These are phyloP conservation scores for Pulveroboletus ravenelii DNA, from an alignment of 768 basidiomycete genomes.

Conservation along the genomic window DNA sequence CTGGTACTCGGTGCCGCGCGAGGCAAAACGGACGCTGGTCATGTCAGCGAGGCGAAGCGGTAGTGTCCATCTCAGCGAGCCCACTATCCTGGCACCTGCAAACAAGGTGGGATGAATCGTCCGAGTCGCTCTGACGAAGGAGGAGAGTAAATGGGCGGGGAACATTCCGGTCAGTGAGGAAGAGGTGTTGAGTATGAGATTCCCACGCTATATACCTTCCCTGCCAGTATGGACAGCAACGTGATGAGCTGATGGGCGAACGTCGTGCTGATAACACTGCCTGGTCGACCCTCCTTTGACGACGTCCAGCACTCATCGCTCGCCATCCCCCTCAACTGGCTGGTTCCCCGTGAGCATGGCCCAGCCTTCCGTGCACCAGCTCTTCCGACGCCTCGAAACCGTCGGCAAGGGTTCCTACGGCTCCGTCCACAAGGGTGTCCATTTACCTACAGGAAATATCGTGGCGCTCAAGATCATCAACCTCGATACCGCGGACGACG, in stretches of 20 bases:
- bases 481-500: slow-evolving; percentile 94
- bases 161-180: slow-evolving; percentile 5
- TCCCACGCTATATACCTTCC: slow-evolving; percentile 14
- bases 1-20: slow-evolving; percentile 89
- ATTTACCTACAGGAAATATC: slow-evolving; percentile 78
- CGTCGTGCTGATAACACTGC: not conserved
- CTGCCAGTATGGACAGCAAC: not conserved
- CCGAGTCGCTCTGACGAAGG: slow-evolving; percentile 21
- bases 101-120: slow-evolving; percentile 16
- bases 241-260: not conserved
- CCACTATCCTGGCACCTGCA: slow-evolving; percentile 9
- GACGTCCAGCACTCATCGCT: slow-evolving; percentile 1
- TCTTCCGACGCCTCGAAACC: slow-evolving; percentile 85
- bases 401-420: slow-evolving; percentile 95
- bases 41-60: slow-evolving; percentile 19
- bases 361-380: slow-evolving; percentile 66
- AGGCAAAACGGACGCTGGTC: slow-evolving; percentile 45
- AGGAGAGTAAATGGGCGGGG: slow-evolving; percentile 14
- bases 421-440: slow-evolving; percentile 87
- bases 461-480: slow-evolving; percentile 99
- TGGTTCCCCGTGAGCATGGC: slow-evolving; percentile 29
- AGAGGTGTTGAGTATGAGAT: not conserved
- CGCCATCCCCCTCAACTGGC: not conserved
- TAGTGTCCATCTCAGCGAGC: slow-evolving; percentile 19
- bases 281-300: not conserved